These are phyloP conservation scores for Colletotrichum eremochloae DNA, from an alignment of 2,329 filamentous ascomycete genomes.

Conservation along the genomic window DNA sequence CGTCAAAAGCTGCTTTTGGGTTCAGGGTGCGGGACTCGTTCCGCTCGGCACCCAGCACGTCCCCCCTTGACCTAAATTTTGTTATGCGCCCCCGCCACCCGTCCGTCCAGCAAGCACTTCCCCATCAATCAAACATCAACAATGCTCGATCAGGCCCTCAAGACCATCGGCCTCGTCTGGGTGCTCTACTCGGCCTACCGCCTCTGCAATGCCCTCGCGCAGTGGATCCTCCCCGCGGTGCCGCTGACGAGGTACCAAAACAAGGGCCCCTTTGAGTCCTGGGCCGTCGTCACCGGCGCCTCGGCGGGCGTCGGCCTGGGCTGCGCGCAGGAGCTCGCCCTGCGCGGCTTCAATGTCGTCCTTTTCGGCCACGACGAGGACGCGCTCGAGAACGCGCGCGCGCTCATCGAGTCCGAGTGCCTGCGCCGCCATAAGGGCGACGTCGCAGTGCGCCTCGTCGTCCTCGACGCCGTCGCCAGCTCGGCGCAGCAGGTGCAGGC, in stretches of 20 bases:
- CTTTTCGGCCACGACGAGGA: constrained; percentile 49
- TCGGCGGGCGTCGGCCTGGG: constrained; percentile 53
- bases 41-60: not conserved
- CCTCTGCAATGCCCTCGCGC: constrained; percentile 41
- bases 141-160: constrained; percentile 12
- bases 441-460: constrained; percentile 48
- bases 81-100: not conserved
- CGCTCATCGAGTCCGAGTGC: constrained; percentile 26
- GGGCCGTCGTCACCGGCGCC: constrained; percentile 52
- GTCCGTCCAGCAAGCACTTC: not conserved
- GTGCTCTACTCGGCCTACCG: constrained; percentile 39
- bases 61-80: not conserved
- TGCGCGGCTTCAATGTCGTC: constrained; percentile 52
- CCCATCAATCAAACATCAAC: not conserved
- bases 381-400: constrained; percentile 48
- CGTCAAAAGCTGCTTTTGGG: not conserved
- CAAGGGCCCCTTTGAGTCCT: constrained; percentile 43
- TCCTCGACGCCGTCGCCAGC: constrained; percentile 49
- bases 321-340: constrained; percentile 49
- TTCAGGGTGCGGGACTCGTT: not conserved
- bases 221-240: constrained; percentile 44
- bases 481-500: constrained; percentile 47
- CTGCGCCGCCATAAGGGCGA: constrained; percentile 44
- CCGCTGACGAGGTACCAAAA: constrained; percentile 46
- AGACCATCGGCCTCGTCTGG: constrained; percentile 43